phyloP scores from a whole-genome alignment of 1,284 basidiomycete species.

The Sporisorium graminicola region DNA sequence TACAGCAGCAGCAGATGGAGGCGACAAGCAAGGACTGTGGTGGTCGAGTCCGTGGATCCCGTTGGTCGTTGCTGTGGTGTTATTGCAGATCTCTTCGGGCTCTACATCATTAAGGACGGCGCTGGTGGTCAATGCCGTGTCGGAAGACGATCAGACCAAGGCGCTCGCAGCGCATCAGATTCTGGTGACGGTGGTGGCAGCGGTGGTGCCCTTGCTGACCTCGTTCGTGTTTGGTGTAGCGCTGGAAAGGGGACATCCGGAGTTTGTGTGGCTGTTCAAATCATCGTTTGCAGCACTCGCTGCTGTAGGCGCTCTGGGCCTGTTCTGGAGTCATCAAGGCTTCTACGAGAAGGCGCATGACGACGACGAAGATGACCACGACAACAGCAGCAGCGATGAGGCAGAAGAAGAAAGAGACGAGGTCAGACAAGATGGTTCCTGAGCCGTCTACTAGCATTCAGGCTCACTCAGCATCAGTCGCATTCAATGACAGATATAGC shows the following conservation, averaged over 20 bases:
- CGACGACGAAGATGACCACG: conserved; percentile 23
- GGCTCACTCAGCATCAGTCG: neutral
- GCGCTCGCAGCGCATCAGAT: conserved; percentile 62
- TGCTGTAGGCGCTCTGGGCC: conserved; percentile 30
- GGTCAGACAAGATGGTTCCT: neutral
- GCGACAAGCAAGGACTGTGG: conserved; percentile 10
- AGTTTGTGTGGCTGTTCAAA: conserved; percentile 61
- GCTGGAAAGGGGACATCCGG: conserved; percentile 47
- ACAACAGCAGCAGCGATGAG: conserved; percentile 8
- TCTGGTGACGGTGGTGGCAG: conserved; percentile 54
- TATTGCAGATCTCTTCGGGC: conserved; percentile 54
- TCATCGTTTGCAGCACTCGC: conserved; percentile 41
- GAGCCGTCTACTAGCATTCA: neutral
- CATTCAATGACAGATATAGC: no score
- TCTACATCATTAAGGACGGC: conserved; percentile 58
- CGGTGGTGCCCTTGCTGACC: conserved; percentile 56
- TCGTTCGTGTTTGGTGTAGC: conserved; percentile 56
- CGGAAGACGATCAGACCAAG: conserved; percentile 54
- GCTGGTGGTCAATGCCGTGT: conserved; percentile 57
- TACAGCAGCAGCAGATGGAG: neutral
- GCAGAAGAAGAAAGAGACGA: conserved; percentile 8
- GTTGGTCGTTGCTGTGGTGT: conserved; percentile 49
- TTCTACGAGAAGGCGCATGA: conserved; percentile 51
- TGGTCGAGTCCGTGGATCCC: conserved; percentile 52
- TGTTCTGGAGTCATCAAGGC: conserved; percentile 52